Evolutionary conservation across 306 rosid species (phyloP).

Genomic region (Lupinus albus): DNA sequence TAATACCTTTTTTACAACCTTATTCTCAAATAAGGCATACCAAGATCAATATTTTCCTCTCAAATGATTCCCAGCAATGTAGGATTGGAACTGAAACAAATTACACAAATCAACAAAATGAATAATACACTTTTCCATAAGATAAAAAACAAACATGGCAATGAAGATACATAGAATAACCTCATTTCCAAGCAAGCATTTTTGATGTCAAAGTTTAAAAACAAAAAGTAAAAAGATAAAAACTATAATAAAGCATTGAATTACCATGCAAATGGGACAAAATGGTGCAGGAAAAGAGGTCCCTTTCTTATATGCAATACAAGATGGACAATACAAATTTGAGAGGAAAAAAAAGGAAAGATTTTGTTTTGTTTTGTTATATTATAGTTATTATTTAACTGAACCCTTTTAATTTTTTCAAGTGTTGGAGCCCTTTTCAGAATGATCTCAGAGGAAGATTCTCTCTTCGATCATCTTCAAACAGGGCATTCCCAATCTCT

Average conservation of each 20-base stretch:
- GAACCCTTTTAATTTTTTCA: not conserved
- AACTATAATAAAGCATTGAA: constrained; percentile 1
- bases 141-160: constrained; percentile 10
- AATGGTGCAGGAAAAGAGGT: constrained; percentile 40
- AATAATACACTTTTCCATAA: constrained; percentile 12
- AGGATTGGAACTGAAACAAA: constrained; percentile 47
- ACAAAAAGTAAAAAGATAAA: not conserved
- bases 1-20: constrained; percentile 45
- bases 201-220: not conserved
- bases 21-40: constrained; percentile 44
- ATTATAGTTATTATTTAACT: not conserved
- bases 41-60: constrained; percentile 43
- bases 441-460: constrained; percentile 79
- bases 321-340: constrained; percentile 61
- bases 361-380: not conserved
- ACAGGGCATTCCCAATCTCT: constrained; percentile 20
- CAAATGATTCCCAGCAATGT: constrained; percentile 44
- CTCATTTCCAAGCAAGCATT: constrained; percentile 62
- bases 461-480: constrained; percentile 71
- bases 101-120: constrained; percentile 30
- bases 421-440: constrained; percentile 65
- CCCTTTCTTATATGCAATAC: constrained; percentile 32
- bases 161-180: constrained; percentile 66
- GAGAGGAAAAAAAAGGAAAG: constrained; percentile 3
- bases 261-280: constrained; percentile 52